A percentile compares a stretch with the other conserved stretches of the same genome.
These are phyloP conservation scores for Petrea volubilis DNA, from an alignment of 257 asterid genomes.

Conservation along the genomic window DNA sequence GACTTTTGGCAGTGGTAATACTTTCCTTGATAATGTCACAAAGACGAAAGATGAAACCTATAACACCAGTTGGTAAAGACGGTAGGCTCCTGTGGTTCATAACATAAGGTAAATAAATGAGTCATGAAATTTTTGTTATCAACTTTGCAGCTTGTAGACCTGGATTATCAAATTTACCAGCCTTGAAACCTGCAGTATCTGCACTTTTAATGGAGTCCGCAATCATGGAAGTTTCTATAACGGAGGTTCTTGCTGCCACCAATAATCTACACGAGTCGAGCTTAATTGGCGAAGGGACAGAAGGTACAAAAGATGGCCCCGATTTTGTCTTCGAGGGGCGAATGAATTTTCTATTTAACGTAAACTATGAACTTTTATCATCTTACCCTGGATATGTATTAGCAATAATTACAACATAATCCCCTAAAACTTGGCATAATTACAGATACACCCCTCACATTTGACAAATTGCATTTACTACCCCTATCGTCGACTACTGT, in stretches of 20 bases:
- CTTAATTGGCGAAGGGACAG: constrained; percentile 9
- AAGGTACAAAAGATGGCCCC: not conserved
- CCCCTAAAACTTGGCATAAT: too few relatives aligned
- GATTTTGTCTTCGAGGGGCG: too few relatives aligned
- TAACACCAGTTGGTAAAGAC: not conserved
- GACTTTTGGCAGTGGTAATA: not conserved
- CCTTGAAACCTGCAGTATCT: not conserved
- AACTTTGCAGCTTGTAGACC: not conserved
- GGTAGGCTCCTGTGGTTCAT: not conserved
- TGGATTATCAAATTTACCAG: not conserved
- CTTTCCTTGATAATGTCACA: not conserved
- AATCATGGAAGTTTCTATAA: not conserved
- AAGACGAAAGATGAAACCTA: not conserved
- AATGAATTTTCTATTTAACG: too few relatives aligned
- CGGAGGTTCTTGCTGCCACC: not conserved
- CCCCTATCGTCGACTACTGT: too few relatives aligned
- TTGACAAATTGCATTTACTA: too few relatives aligned
- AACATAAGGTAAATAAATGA: not conserved
- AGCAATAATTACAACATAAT: too few relatives aligned
- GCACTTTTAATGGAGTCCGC: not conserved
- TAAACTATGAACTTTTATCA: too few relatives aligned
- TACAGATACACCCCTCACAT: too few relatives aligned
- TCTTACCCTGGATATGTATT: too few relatives aligned
- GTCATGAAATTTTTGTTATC: not conserved
- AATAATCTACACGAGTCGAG: not conserved